Evolutionary conservation across 108 stramenopile species (phyloP).

Genomic region (Aurantiochytrium sp.): DNA sequence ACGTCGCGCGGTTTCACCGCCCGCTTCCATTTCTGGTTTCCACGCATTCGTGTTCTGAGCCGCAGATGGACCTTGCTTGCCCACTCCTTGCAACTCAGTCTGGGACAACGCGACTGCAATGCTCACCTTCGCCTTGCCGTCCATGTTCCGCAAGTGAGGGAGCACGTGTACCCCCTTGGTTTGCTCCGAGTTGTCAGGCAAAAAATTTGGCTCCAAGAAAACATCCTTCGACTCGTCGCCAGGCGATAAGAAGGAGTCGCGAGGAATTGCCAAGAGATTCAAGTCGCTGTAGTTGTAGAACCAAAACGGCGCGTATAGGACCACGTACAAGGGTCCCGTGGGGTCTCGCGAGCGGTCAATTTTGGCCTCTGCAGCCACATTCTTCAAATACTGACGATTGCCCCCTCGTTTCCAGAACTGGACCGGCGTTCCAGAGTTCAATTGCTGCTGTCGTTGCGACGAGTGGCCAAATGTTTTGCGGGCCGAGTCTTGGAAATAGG

Average conservation of each 20-base stretch:
- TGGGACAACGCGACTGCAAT: neutral
- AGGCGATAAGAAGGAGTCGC: neutral
- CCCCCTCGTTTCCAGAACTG: neutral
- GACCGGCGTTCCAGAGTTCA: neutral
- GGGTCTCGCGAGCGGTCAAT: constrained; percentile 7
- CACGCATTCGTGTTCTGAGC: too few species aligned
- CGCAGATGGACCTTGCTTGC: too few species aligned
- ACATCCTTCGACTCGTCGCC: neutral
- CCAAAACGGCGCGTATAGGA: neutral
- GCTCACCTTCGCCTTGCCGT: neutral
- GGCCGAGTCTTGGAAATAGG: neutral
- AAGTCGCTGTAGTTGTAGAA: constrained; percentile 1
- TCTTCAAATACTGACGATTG: neutral
- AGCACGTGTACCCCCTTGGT: neutral
- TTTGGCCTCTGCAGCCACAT: neutral
- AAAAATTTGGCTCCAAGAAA: neutral
- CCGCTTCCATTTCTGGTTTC: too few species aligned
- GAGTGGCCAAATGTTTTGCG: neutral
- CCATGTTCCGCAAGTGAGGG: neutral
- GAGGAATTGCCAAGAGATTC: neutral
- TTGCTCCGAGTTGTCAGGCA: neutral
- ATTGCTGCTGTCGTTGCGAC: neutral
- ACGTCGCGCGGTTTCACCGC: neutral
- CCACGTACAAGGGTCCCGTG: neutral
- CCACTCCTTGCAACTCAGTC: neutral